phyloP scores from a whole-genome alignment of 345 rosid genomes.

The Corchorus capsularis region DNA sequence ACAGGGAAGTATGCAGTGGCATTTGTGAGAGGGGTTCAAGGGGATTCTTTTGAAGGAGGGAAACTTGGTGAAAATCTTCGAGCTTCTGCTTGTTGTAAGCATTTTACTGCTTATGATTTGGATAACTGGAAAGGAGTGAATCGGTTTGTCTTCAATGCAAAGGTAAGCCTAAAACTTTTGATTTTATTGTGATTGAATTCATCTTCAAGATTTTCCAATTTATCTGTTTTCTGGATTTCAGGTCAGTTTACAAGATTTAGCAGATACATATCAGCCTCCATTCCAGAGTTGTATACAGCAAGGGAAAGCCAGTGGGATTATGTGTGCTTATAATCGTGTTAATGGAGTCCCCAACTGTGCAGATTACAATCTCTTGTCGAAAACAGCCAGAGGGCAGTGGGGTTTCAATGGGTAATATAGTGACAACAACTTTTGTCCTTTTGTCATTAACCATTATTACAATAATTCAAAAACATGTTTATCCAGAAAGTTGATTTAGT shows the following conservation, averaged over 20 bases:
- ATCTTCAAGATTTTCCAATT: background rate
- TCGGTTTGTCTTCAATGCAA: conserved; percentile 54
- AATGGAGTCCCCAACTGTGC: conserved; percentile 24
- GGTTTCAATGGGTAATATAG: conserved; percentile 64
- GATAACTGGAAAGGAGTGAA: conserved; percentile 79
- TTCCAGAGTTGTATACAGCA: conserved; percentile 17
- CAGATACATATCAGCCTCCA: conserved; percentile 51
- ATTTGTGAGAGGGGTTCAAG: conserved; percentile 81
- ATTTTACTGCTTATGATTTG: conserved; percentile 90
- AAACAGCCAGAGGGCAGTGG: conserved; percentile 58
- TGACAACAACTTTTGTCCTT: background rate
- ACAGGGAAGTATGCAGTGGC: conserved; percentile 65
- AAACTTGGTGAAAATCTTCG: conserved; percentile 46
- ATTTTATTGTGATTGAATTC: background rate
- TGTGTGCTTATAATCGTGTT: conserved; percentile 51
- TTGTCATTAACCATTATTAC: too few species aligned
- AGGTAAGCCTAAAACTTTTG: background rate
- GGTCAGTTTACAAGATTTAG: conserved; percentile 23
- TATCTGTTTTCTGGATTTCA: conserved; percentile 12
- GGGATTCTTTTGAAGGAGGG: conserved; percentile 49
- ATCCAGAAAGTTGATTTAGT: background rate
- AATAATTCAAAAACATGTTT: background rate
- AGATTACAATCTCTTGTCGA: conserved; percentile 22
- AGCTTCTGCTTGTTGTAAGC: conserved; percentile 89
- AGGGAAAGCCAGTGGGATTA: conserved; percentile 25